A percentile compares a stretch with the other conserved stretches of the same genome.
Evolutionary conservation across 306 rosid genomes (phyloP).

Genomic region (Cucurbita ficifolia): DNA sequence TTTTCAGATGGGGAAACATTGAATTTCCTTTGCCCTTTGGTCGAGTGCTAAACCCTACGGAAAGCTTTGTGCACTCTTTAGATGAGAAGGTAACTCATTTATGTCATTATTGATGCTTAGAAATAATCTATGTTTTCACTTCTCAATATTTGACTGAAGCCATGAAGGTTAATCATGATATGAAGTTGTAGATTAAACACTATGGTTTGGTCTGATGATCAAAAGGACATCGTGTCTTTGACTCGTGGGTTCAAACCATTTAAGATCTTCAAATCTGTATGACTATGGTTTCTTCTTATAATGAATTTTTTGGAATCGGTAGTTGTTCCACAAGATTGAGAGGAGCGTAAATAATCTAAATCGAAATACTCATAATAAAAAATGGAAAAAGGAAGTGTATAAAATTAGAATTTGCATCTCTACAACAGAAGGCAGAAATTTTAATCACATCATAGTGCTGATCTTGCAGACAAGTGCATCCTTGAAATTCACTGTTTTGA

Average conservation of each 20-base stretch:
- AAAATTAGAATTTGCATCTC: background rate
- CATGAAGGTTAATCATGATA: background rate
- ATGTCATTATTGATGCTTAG: background rate
- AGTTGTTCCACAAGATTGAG: background rate
- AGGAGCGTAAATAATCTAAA: background rate
- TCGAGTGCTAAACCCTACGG: conserved; percentile 55
- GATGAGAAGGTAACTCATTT: conserved; percentile 56
- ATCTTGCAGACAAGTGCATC: conserved; percentile 71
- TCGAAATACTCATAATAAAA: background rate
- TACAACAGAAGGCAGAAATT: background rate
- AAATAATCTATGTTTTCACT: background rate
- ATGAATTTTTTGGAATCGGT: background rate
- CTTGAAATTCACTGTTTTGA: conserved; percentile 64
- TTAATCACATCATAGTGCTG: conserved; percentile 2
- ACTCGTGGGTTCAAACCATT: background rate
- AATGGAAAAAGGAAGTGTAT: background rate
- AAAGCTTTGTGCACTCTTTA: conserved; percentile 55
- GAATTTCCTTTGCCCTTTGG: conserved; percentile 89
- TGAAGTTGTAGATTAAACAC: background rate
- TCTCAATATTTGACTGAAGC: background rate
- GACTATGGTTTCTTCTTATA: background rate
- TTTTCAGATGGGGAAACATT: conserved; percentile 52
- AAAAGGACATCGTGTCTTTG: background rate
- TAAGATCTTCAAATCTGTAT: background rate
- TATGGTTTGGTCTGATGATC: background rate